Base-by-base conservation (phyloP, 768 basidiomycete genomes). In the Suillus fuscotomentosus region DNA sequence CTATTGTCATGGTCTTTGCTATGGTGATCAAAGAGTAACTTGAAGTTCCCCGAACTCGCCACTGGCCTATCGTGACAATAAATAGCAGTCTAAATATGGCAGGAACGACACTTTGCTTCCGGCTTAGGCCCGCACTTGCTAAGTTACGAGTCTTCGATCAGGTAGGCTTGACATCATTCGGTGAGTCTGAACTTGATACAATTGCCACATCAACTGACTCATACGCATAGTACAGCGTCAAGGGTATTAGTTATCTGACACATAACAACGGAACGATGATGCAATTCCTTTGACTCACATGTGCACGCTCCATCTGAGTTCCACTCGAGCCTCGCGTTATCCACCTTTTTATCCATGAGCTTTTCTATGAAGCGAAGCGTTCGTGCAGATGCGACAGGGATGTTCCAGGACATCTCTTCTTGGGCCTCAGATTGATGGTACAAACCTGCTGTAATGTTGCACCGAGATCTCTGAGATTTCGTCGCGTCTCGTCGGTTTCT, bases 321-420 rank as follows among this genome's bases (percentile, higher is more conserved):
- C 31, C 31, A 31, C 31, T 31, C 6, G 31, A 31, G 31, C 31
- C 31, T 6, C 1, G 31, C 31, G 31, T 31, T 31, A 6, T 90
- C 86, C 3, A 86, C 82, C 22, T 85, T 77, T 67, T 91, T 89
- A 66, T 90, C 84, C 71, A 86, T 76, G 15, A 86, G 78, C 64
- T 86, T 86, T 47, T 88, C 85, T 1, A 83, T 82, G 66, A 92
- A 90, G 60, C 83, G 84, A 15, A 91, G 77, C 0, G 84, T 85
- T 43, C 87, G 86, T 14, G 81, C 83, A 5, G 75, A 70, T 3
- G 82, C 82, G 42, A 74, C 78, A 8, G 88, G 86, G 0, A 88
- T 87, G 39, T 80, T 83, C 87, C 88, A 90, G 70, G 89, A 87
- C 48, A 79, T 80, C 43, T 86, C 83, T 71, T 89, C 88, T 31